These are phyloP conservation scores for Penicillium nucicola DNA, from an alignment of 495 filamentous ascomycete species.

Conservation along the genomic window DNA sequence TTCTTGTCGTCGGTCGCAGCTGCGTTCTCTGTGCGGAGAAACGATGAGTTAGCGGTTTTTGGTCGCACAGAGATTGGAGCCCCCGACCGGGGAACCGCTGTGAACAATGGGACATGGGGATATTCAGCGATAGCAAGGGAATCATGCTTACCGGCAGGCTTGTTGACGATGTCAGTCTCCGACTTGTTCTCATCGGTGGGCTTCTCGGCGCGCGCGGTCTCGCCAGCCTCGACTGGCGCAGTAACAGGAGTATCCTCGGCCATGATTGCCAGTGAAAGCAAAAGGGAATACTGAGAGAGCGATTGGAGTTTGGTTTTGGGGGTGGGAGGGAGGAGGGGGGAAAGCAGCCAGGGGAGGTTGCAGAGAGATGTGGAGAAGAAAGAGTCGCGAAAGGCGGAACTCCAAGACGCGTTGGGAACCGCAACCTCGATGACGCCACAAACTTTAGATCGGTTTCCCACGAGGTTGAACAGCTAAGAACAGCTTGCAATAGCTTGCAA, in stretches of 20 bases:
- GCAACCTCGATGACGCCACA: conserved; percentile 29
- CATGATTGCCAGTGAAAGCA: conserved; percentile 30
- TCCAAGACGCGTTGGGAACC: conserved; percentile 37
- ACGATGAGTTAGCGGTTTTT: conserved; percentile 22
- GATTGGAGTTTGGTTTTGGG: conserved; percentile 15
- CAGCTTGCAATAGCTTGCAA: no score
- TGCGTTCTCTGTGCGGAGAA: conserved; percentile 18
- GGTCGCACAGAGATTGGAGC: conserved; percentile 19
- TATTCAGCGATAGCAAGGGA: neutral
- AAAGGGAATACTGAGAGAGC: conserved; percentile 10
- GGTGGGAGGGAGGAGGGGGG: conserved; percentile 17
- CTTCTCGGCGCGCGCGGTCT: conserved; percentile 34
- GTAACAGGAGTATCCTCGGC: conserved; percentile 40
- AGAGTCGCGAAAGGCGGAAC: conserved; percentile 39
- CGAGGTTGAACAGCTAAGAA: no score
- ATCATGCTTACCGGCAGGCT: conserved; percentile 32
- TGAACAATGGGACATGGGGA: neutral
- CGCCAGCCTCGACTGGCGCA: conserved; percentile 32
- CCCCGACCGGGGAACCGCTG: neutral
- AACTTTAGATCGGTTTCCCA: no score
- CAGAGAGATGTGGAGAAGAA: conserved; percentile 41
- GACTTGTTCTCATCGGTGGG: conserved; percentile 26
- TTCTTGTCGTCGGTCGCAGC: conserved; percentile 30
- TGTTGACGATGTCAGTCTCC: conserved; percentile 31
- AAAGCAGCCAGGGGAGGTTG: conserved; percentile 20